These are phyloP conservation scores for Ploettnerulaceae sp. DNA, from an alignment of 2,329 filamentous ascomycete genomes.

Conservation along the genomic window DNA sequence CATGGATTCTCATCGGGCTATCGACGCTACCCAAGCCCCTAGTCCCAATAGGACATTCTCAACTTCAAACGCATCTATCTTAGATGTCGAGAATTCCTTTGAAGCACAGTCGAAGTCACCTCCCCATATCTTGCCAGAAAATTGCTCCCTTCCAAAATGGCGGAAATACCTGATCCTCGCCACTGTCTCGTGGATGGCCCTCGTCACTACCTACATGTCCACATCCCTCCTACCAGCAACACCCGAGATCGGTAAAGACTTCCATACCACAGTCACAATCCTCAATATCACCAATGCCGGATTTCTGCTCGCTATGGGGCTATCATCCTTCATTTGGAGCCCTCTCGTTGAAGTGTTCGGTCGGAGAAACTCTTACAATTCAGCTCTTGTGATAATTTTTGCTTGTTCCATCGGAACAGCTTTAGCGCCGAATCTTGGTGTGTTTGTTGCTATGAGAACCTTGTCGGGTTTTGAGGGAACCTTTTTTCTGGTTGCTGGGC, in stretches of 20 bases:
- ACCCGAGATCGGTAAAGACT: conserved; percentile 38
- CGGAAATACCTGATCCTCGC: conserved; percentile 40
- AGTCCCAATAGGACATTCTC: neutral
- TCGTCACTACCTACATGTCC: conserved; percentile 39
- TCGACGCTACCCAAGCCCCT: neutral
- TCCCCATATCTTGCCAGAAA: too few relatives aligned
- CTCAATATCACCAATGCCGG: conserved; percentile 24
- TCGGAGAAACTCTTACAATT: conserved; percentile 12
- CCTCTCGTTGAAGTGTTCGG: conserved; percentile 14
- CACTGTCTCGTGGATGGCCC: conserved; percentile 39
- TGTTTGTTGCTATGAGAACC: conserved; percentile 13
- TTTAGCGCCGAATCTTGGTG: conserved; percentile 9
- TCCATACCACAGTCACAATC: conserved; percentile 32
- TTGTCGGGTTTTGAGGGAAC: conserved; percentile 14
- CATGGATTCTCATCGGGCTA: too few relatives aligned
- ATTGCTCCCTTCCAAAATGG: conserved; percentile 30
- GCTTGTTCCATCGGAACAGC: conserved; percentile 12
- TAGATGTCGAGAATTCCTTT: neutral
- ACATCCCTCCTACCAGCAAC: conserved; percentile 39
- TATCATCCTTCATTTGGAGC: conserved; percentile 14
- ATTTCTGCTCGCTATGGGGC: conserved; percentile 15
- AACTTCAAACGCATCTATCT: neutral
- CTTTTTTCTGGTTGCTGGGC: conserved; percentile 18
- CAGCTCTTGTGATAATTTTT: conserved; percentile 13
- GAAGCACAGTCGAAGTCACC: too few relatives aligned